A percentile compares a stretch with the other conserved stretches of the same genome.
phyloP scores from a whole-genome alignment of 768 basidiomycete species.

The Leccinum aurantiacum region DNA sequence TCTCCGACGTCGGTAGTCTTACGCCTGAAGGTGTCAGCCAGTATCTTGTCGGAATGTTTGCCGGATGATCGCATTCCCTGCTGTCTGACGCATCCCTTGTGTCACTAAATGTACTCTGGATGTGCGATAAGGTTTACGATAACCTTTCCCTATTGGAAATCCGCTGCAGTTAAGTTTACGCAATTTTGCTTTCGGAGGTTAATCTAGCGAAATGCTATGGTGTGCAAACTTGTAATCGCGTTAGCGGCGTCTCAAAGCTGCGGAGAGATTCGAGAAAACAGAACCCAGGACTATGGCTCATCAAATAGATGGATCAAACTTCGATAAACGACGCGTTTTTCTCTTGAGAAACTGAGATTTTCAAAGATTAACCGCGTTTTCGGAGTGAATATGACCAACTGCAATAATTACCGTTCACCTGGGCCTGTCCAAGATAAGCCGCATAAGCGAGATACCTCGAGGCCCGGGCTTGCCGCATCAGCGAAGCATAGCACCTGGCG shows the following conservation, averaged over 20 bases:
- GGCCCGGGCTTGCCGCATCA: constrained; percentile 4
- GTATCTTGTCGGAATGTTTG: constrained; percentile 94
- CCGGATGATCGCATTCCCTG: constrained; percentile 46
- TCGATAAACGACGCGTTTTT: constrained; percentile 21
- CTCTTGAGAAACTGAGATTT: constrained; percentile 19
- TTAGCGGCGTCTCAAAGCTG: constrained; percentile 17
- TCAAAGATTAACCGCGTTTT: constrained; percentile 26
- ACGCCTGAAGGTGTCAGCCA: constrained; percentile 94
- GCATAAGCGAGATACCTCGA: constrained; percentile 2
- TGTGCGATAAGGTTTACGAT: constrained; percentile 39
- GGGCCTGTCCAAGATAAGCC: background rate
- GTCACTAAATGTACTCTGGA: constrained; percentile 10
- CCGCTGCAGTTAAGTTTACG: constrained; percentile 19
- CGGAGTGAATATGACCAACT: constrained; percentile 10
- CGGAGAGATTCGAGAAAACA: constrained; percentile 14
- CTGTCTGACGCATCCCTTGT: constrained; percentile 1
- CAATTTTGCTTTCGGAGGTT: constrained; percentile 18
- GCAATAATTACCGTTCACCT: constrained; percentile 3
- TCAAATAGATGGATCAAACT: constrained; percentile 23
- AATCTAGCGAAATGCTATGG: constrained; percentile 13
- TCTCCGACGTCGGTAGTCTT: constrained; percentile 91
- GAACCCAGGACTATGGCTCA: constrained; percentile 18
- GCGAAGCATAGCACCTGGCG: constrained; percentile 1
- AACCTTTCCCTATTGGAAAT: constrained; percentile 30
- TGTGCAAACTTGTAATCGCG: constrained; percentile 6